Base-by-base conservation (phyloP, 495 filamentous ascomycete species). In the Hypomontagnella monticulosa region DNA sequence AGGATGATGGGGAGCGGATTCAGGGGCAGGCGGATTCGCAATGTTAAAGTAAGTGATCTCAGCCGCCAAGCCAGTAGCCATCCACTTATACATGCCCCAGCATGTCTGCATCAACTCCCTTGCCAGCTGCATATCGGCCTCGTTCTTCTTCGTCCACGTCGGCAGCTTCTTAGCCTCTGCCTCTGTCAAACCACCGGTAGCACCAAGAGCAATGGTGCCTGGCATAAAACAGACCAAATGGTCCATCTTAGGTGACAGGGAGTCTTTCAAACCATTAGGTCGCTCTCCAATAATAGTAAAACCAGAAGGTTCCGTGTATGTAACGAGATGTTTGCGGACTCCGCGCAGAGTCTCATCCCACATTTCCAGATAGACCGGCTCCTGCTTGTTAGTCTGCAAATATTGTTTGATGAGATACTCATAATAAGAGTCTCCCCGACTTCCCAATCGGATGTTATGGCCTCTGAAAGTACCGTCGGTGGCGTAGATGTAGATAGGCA, bases 391-490 rank as follows among this genome's bases (percentile, higher is more conserved):
- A 7, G 96, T 99, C 71, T 98, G 95, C 3, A 96, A 81, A 72
- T 95, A 97, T 73, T 98, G 94, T 77, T 98, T 98, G 79, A 98
- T 92, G 36, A 97, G 86, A 74, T 97, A 97, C 75, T 98, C 92
- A 77, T 99, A 99, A 73, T 98, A 99, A 14, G 92, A 96, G 74
- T 99, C 95, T 38, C 94, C 96, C 55, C 95, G 84, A 67, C 90
- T 97, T 37, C 95, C 95, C 7, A 99, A 85, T 12, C 95, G 89
- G 70, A 99, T 94, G 66, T 96, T 95, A 3, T 87, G 75, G 18
- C 91, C 92, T 40, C 84, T 81, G 75, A 99, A 99, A 38, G 83
- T 73, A 20, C 94, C 96, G 5, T 79, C 83, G 18, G 86, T 84
- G n/a, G 96, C 84, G 70, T 91, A 87, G 38, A 99, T 89, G 71